Conservation (phyloP, 2,329 filamentous ascomycete species). For the Colletotrichum endophyticum region DNA sequence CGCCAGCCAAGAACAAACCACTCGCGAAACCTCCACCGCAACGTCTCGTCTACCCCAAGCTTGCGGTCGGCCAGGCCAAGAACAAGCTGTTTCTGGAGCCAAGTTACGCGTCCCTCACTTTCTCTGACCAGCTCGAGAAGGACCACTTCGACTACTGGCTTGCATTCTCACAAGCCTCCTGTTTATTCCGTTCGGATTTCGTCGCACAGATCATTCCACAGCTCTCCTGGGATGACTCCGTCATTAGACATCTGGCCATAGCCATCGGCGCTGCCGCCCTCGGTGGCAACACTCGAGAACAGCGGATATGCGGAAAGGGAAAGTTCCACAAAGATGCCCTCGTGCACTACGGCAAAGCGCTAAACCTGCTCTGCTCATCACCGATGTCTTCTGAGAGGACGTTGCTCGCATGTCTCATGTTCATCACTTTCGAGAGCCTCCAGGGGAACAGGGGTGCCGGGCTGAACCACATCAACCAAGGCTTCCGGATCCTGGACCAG, state of each 20-base stretch:
- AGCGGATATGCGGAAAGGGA: not conserved
- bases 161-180: not conserved
- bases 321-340: constrained; percentile 38
- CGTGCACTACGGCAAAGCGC: constrained; percentile 42
- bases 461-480: constrained; percentile 43
- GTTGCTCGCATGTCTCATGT: constrained; percentile 39
- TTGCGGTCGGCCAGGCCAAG: not conserved
- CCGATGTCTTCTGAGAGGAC: constrained; percentile 35
- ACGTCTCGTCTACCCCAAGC: not conserved
- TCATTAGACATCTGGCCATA: constrained; percentile 41
- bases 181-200: not conserved
- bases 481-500: constrained; percentile 18
- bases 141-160: constrained; percentile 6
- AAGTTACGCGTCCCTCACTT: not conserved
- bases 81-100: not conserved
- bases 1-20: not conserved
- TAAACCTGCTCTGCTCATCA: constrained; percentile 36
- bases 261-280: constrained; percentile 37
- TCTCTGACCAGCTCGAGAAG: constrained; percentile 3
- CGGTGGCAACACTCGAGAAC: not conserved
- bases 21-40: not conserved
- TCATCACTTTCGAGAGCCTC: constrained; percentile 45
- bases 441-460: constrained; percentile 41
- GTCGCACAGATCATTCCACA: constrained; percentile 18
- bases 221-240: constrained; percentile 15